Conservation (phyloP, 345 rosid species). For the Camelina neglecta region DNA sequence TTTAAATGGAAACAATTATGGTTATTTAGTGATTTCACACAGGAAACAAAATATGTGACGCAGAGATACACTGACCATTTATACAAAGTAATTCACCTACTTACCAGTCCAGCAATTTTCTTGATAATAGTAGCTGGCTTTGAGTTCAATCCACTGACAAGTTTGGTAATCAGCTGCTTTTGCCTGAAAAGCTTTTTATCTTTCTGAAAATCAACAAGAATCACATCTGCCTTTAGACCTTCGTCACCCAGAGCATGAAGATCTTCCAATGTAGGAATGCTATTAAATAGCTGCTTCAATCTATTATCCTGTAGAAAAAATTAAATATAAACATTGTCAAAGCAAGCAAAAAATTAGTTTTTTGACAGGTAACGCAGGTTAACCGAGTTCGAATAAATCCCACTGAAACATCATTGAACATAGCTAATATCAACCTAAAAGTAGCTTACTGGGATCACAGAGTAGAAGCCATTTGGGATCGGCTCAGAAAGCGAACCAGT, state of each 20-base stretch:
- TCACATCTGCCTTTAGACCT: conserved; percentile 75
- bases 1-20: conserved; percentile 10
- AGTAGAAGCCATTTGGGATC: conserved; percentile 93
- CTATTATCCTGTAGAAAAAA: conserved; percentile 66
- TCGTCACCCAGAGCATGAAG: conserved; percentile 81
- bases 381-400: not conserved
- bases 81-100: conserved; percentile 22
- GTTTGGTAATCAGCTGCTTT: conserved; percentile 73
- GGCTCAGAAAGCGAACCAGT: conserved; percentile 81
- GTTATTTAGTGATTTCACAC: conserved; percentile 2
- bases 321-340: conserved; percentile 15
- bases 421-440: conserved; percentile 11
- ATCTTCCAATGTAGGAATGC: conserved; percentile 85
- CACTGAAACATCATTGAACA: conserved; percentile 13
- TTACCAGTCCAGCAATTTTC: conserved; percentile 95
- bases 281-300: conserved; percentile 72
- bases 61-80: not conserved
- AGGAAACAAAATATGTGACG: conserved; percentile 9
- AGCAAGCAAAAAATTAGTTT: not conserved
- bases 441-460: conserved; percentile 68
- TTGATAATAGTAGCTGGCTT: conserved; percentile 87
- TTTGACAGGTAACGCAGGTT: conserved; percentile 12
- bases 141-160: conserved; percentile 86
- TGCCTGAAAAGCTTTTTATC: conserved; percentile 91
- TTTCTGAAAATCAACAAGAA: conserved; percentile 81